These are phyloP conservation scores for Geoglossum cookeanum DNA, from an alignment of 2,329 filamentous ascomycete species.

Conservation along the genomic window DNA sequence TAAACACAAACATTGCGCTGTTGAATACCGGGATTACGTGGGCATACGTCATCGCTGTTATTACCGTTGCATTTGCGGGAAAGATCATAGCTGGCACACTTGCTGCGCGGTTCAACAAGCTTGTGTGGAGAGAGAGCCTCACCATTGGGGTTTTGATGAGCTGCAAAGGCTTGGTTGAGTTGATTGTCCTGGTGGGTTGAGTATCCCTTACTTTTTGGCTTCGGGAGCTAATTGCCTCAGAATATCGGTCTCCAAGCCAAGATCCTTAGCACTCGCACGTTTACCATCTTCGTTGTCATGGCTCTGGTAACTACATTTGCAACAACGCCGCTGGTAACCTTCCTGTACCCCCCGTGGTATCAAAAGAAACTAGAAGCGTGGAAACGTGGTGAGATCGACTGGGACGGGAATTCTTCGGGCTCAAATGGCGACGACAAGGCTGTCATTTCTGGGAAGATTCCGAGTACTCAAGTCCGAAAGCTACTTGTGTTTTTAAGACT, in stretches of 20 bases:
- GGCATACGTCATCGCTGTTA: conserved; percentile 76
- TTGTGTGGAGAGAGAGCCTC: conserved; percentile 80
- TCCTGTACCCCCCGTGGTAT: conserved; percentile 60
- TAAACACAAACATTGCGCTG: conserved; percentile 74
- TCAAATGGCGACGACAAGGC: conserved; percentile 12
- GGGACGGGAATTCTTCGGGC: conserved; percentile 45
- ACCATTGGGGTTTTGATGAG: conserved; percentile 86
- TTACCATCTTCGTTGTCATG: conserved; percentile 93
- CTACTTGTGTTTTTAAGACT: conserved; percentile 67
- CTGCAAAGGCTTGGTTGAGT: conserved; percentile 84
- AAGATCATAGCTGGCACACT: conserved; percentile 72
- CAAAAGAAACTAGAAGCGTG: conserved; percentile 53
- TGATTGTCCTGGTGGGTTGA: conserved; percentile 66
- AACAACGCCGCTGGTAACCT: conserved; percentile 57
- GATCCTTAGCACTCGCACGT: conserved; percentile 62
- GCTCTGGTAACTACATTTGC: conserved; percentile 69
- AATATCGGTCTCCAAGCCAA: conserved; percentile 69
- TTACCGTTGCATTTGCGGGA: conserved; percentile 60
- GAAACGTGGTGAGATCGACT: conserved; percentile 79
- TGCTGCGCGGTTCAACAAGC: conserved; percentile 53
- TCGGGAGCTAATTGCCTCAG: conserved; percentile 17
- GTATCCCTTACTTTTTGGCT: not conserved
- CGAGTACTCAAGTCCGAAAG: conserved; percentile 34
- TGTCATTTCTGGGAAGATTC: conserved; percentile 27
- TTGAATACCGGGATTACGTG: conserved; percentile 66